phyloP scores from a whole-genome alignment of 768 basidiomycete species.

The Mycena alexandri region DNA sequence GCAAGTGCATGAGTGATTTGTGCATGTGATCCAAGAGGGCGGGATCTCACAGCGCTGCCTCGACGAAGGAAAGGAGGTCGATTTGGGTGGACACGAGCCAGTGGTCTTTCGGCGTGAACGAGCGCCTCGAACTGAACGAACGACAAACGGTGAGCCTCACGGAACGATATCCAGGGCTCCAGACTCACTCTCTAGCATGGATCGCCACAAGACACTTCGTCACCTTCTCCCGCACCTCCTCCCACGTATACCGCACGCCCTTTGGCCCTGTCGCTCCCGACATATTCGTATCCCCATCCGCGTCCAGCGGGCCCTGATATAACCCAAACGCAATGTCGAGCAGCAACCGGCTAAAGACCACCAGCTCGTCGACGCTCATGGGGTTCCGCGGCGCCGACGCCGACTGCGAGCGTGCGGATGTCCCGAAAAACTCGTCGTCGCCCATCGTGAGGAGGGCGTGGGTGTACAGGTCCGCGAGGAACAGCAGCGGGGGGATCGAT shows the following conservation, averaged over 20 bases:
- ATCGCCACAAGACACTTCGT: constrained; percentile 85
- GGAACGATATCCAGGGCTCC: too few relatives aligned
- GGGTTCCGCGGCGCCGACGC: constrained; percentile 71
- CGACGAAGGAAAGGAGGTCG: constrained; percentile 75
- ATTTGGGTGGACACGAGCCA: constrained; percentile 78
- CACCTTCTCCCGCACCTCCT: constrained; percentile 78
- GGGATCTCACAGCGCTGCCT: constrained; percentile 81
- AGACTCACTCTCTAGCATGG: constrained; percentile 87
- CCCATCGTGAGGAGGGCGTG: constrained; percentile 92
- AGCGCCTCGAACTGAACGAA: constrained; percentile 76
- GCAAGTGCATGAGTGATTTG: constrained; percentile 13
- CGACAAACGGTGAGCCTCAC: constrained; percentile 21
- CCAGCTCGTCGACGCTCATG: constrained; percentile 84
- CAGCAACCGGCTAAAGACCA: constrained; percentile 79
- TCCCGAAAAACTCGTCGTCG: constrained; percentile 95
- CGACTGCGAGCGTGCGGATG: constrained; percentile 39
- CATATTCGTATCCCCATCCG: constrained; percentile 41
- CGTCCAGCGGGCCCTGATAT: constrained; percentile 61
- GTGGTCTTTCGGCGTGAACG: constrained; percentile 86
- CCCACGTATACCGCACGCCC: constrained; percentile 67
- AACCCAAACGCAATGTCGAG: constrained; percentile 88
- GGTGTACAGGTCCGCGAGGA: constrained; percentile 85
- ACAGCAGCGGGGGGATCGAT: constrained; percentile 73
- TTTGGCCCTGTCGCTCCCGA: constrained; percentile 46
- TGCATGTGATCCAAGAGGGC: neutral